Conservation (phyloP, 495 filamentous ascomycete genomes). For the Bombardia bombarda region DNA sequence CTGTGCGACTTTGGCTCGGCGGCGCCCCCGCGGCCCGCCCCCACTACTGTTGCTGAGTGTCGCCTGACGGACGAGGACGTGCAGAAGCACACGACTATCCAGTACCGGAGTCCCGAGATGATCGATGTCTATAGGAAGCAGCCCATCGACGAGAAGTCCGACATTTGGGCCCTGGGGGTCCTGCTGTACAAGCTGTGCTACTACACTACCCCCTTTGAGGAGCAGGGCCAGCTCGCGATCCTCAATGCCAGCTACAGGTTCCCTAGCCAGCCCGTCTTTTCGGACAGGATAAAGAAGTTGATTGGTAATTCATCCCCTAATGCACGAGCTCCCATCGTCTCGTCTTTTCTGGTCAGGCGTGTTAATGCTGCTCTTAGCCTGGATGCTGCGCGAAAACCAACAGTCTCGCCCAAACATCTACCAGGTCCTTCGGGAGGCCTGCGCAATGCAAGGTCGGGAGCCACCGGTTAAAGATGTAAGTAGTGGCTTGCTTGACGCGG, state of each 20-base stretch:
- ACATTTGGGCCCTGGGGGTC: constrained; percentile 96
- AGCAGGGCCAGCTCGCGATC: constrained; percentile 96
- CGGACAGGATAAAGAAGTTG: constrained; percentile 80
- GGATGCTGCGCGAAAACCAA: constrained; percentile 83
- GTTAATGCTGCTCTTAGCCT: constrained; percentile 50
- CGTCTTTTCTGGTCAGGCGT: constrained; percentile 1
- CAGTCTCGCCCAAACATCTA: constrained; percentile 86
- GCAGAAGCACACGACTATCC: constrained; percentile 92
- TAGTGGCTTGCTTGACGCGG: constrained; percentile 3
- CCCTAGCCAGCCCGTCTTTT: constrained; percentile 80
- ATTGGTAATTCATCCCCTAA: constrained; percentile 53
- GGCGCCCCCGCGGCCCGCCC: constrained; percentile 73
- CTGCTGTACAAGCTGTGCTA: constrained; percentile 97
- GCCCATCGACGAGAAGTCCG: constrained; percentile 97
- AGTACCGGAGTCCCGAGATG: constrained; percentile 98
- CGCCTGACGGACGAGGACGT: constrained; percentile 92
- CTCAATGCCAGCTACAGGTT: constrained; percentile 93
- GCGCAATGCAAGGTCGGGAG: constrained; percentile 79
- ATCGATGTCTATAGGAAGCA: constrained; percentile 94
- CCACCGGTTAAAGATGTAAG: constrained; percentile 88
- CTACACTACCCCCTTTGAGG: constrained; percentile 98
- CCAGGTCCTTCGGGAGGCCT: constrained; percentile 77
- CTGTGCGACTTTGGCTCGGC: constrained; percentile 97
- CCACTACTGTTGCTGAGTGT: constrained; percentile 78
- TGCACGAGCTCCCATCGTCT: neutral